Conservation (phyloP, 2,329 filamentous ascomycete genomes). For the Nemania sp. region DNA sequence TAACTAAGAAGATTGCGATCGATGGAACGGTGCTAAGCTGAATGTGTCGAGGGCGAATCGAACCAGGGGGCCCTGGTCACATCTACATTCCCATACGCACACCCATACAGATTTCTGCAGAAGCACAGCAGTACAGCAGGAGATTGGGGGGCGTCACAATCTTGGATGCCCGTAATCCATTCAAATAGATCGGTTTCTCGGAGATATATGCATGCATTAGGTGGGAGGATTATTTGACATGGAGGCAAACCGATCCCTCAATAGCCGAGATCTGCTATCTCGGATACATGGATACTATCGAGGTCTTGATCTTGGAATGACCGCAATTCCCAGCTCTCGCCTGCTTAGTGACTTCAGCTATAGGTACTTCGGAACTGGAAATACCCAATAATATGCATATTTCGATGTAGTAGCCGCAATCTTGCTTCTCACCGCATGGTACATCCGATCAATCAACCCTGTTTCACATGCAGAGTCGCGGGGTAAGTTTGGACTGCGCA, state of each 20-base stretch:
- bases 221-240: slow-evolving; percentile 26
- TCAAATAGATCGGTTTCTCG: slow-evolving; percentile 34
- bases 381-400: slow-evolving; percentile 11
- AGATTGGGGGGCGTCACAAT: slow-evolving; percentile 29
- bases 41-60: slow-evolving; percentile 30
- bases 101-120: slow-evolving; percentile 20
- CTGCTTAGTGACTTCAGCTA: slow-evolving; percentile 6
- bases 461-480: slow-evolving; percentile 40
- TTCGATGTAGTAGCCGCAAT: slow-evolving; percentile 31
- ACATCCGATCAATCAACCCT: slow-evolving; percentile 34
- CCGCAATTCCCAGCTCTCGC: slow-evolving; percentile 9
- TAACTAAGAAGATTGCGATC: slow-evolving; percentile 32
- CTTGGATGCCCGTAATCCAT: slow-evolving; percentile 26
- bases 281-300: slow-evolving; percentile 19
- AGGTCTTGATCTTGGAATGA: slow-evolving; percentile 9
- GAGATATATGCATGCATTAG: slow-evolving; percentile 38
- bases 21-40: slow-evolving; percentile 33
- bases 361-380: slow-evolving; percentile 5
- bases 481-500: slow-evolving; percentile 26
- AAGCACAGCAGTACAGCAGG: slow-evolving; percentile 17
- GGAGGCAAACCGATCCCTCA: slow-evolving; percentile 22
- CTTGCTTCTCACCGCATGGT: slow-evolving; percentile 36
- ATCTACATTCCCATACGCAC: slow-evolving; percentile 21
- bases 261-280: slow-evolving; percentile 20
- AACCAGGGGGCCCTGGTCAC: slow-evolving; percentile 18